Conservation (phyloP, 805 yeast genomes). For the Saccharomyces kudriavzevii region DNA sequence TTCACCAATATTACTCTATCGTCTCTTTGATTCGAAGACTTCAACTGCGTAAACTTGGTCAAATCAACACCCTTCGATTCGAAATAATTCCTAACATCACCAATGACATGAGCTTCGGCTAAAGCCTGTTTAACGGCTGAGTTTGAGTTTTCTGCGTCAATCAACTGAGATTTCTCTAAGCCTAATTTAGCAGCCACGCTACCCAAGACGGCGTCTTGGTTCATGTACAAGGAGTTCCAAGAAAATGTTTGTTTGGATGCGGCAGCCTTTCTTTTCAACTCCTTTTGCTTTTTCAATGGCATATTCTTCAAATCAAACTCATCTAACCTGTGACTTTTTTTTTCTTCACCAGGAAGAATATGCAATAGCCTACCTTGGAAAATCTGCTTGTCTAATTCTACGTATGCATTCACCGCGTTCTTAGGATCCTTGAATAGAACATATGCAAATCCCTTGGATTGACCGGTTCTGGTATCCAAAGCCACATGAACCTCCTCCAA, state of each 20-base stretch:
- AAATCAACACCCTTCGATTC: constrained; percentile 81
- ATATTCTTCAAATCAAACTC: constrained; percentile 86
- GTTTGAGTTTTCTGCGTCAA: constrained; percentile 77
- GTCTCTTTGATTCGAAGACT: constrained; percentile 48
- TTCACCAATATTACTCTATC: constrained; percentile 77
- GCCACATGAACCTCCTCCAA: constrained; percentile 90
- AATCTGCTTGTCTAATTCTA: constrained; percentile 71
- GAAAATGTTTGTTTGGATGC: constrained; percentile 83
- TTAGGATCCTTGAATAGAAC: constrained; percentile 58
- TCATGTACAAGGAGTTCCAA: constrained; percentile 92
- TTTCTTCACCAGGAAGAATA: constrained; percentile 75
- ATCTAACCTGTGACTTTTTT: constrained; percentile 74
- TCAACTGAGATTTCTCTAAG: constrained; percentile 67
- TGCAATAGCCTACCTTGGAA: constrained; percentile 93
- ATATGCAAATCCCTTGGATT: constrained; percentile 89
- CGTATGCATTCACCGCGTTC: constrained; percentile 71
- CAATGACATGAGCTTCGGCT: constrained; percentile 93
- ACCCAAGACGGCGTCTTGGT: constrained; percentile 83
- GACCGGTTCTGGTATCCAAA: constrained; percentile 79
- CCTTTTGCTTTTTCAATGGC: constrained; percentile 87
- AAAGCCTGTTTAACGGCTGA: constrained; percentile 95
- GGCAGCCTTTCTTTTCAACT: constrained; percentile 70
- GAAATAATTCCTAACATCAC: constrained; percentile 81
- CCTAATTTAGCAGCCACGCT: constrained; percentile 84
- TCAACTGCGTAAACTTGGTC: constrained; percentile 48